phyloP scores from a whole-genome alignment of 2,329 filamentous ascomycete species.

The Pezicula radicicola region DNA sequence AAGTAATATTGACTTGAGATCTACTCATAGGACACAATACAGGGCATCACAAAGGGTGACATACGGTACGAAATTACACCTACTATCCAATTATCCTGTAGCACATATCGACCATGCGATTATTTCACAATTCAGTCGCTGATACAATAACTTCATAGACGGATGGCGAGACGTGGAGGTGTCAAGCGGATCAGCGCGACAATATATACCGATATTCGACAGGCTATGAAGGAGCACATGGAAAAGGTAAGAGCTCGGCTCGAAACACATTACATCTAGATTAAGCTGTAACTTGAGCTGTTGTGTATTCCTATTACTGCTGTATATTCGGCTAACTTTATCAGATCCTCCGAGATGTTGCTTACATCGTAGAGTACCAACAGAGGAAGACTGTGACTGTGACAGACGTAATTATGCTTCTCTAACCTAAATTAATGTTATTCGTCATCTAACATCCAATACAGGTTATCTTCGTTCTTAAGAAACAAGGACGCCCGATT shows the following conservation, averaged over 20 bases:
- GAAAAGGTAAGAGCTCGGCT: conserved; percentile 33
- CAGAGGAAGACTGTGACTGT: conserved; percentile 60
- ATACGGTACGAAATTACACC: not conserved
- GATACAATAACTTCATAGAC: conserved; percentile 33
- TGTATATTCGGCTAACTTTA: not conserved
- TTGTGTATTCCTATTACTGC: not conserved
- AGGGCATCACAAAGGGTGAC: too few species aligned
- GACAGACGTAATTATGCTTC: conserved; percentile 49
- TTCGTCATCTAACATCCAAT: conserved; percentile 3
- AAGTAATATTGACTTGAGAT: too few species aligned
- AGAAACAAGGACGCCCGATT: conserved; percentile 46
- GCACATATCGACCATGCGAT: too few species aligned
- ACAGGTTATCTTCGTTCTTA: conserved; percentile 53
- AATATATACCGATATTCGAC: conserved; percentile 63
- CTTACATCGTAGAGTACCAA: conserved; percentile 50
- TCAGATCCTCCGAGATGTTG: conserved; percentile 50
- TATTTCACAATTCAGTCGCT: not conserved
- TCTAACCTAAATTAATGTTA: not conserved
- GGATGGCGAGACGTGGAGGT: conserved; percentile 71
- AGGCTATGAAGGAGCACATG: conserved; percentile 48
- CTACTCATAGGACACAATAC: too few species aligned
- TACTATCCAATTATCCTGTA: conserved; percentile 30
- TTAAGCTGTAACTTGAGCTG: not conserved
- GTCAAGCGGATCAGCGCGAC: conserved; percentile 67
- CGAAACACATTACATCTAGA: conserved; percentile 7